phyloP scores from a whole-genome alignment of 805 yeast species.

The Phaffomyces antillensis region DNA sequence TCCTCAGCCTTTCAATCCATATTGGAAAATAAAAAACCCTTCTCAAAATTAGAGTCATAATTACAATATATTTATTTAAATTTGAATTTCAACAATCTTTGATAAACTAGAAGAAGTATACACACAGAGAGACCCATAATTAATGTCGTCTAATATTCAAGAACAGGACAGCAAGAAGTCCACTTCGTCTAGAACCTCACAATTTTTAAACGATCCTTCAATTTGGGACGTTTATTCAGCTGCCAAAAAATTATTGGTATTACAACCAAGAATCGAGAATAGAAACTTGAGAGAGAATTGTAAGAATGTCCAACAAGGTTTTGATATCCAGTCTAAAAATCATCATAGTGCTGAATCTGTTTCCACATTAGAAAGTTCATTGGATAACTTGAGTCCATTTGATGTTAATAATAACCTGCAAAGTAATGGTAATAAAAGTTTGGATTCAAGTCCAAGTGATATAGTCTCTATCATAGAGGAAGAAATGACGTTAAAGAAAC shows the following conservation, averaged over 20 bases:
- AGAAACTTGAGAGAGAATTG: slow-evolving; percentile 23
- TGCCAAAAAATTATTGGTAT: slow-evolving; percentile 24
- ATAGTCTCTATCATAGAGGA: not conserved
- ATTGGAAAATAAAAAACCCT: too few relatives aligned
- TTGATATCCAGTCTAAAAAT: slow-evolving; percentile 1
- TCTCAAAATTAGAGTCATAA: too few relatives aligned
- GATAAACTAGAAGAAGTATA: too few relatives aligned
- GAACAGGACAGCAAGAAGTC: not conserved
- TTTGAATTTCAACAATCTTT: too few relatives aligned
- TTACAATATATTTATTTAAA: too few relatives aligned
- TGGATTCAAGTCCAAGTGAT: slow-evolving; percentile 12
- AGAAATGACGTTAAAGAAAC: not conserved
- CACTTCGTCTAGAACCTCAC: not conserved
- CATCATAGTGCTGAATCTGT: not conserved
- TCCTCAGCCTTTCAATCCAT: too few relatives aligned
- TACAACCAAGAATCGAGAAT: slow-evolving; percentile 27
- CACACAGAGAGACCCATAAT: too few relatives aligned
- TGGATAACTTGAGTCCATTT: not conserved
- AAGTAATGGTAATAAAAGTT: slow-evolving; percentile 14
- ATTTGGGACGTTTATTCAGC: slow-evolving; percentile 28
- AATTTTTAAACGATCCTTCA: slow-evolving; percentile 11
- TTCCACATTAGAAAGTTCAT: slow-evolving; percentile 10
- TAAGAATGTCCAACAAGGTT: slow-evolving; percentile 13
- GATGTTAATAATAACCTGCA: slow-evolving; percentile 13
- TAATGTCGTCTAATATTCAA: too few relatives aligned